A percentile compares a stretch with the other conserved stretches of the same genome.
phyloP scores from a whole-genome alignment of 2,329 filamentous ascomycete genomes.

The Scorias spongiosa region DNA sequence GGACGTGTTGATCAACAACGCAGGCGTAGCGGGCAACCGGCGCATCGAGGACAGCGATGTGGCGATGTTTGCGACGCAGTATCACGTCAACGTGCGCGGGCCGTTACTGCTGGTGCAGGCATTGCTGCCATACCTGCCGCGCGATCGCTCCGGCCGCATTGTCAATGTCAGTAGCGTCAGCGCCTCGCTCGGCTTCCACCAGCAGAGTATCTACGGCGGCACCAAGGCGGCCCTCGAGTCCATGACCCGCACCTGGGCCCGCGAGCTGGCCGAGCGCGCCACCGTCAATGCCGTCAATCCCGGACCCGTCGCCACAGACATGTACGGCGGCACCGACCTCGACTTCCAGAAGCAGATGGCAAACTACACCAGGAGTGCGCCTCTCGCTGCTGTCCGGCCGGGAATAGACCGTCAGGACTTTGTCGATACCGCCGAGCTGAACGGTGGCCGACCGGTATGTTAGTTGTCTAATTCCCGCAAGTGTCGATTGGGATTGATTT shows the following conservation, averaged over 20 bases:
- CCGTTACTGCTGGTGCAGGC: conserved; percentile 67
- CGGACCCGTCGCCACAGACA: conserved; percentile 50
- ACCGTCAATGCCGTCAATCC: conserved; percentile 55
- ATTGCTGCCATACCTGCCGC: conserved; percentile 51
- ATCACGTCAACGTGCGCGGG: conserved; percentile 67
- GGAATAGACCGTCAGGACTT: conserved; percentile 47
- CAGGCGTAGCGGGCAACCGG: conserved; percentile 53
- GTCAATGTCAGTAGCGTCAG: conserved; percentile 47
- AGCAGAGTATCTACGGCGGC: conserved; percentile 48
- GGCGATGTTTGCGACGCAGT: conserved; percentile 55
- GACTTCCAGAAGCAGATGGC: conserved; percentile 45
- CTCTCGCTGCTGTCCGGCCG: conserved; percentile 45
- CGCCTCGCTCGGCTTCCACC: conserved; percentile 40
- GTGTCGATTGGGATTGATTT: conserved; percentile 28
- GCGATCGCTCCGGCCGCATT: conserved; percentile 50
- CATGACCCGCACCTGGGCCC: conserved; percentile 54
- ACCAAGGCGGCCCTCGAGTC: conserved; percentile 53
- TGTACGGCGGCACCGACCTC: conserved; percentile 38
- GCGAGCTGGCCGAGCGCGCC: conserved; percentile 44
- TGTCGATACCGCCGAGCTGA: conserved; percentile 23
- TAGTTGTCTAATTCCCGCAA: conserved; percentile 12
- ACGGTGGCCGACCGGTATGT: conserved; percentile 38
- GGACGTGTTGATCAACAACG: conserved; percentile 81
- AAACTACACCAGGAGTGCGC: conserved; percentile 47
- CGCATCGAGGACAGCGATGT: conserved; percentile 45